Evolutionary conservation across 495 filamentous ascomycete species (phyloP), one percentile per base, ranked within the genome.

Genomic region (Neurospora pannonica): DNA sequence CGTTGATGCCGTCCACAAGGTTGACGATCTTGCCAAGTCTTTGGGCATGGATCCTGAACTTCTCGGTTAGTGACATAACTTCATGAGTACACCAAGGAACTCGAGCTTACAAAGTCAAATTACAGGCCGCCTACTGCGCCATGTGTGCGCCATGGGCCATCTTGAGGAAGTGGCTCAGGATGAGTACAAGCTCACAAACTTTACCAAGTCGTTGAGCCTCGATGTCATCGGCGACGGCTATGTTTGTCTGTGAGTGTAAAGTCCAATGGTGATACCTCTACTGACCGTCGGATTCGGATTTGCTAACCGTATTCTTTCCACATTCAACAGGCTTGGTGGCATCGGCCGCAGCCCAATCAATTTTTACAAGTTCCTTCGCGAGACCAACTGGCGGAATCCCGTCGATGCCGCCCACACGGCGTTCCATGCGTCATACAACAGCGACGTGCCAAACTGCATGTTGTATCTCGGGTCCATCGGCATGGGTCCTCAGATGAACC

Each of bases 81-180:
- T 62, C 5, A 34, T 34, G 6, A 34, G 8, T 0, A 19, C 15
- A 62, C 48, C 1, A 3, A 19, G 4, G 1, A 34, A 2, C 1
- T 4, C 0, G 8, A 62, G 28, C 54, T 62, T 4, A 62, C 15
- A 9, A 9, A 13, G 1, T 28, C 11, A 19, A 4, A 62, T 9
- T 4, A 9, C 28, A 62, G 54, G 54, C 13, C 83, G 84, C 7
- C 76, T 87, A 40, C 73, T 89, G 70, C 84, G 83, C 74, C 87
- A 89, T 69, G 74, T 89, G 0, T 82, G 81, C 17, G 85, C 87
- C 71, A 86, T 87, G 84, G 85, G 84, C 13, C 79, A 86, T 62
- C 79, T 90, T 62, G 40, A 43, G 2, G 84, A 89, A 72, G 83
- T 80, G 10, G 84, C 81, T 1, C 71, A 76, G 4, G 81, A 88